Evolutionary conservation across 2,329 filamentous ascomycete species (phyloP).

Genomic region (Colletotrichum sp.): DNA sequence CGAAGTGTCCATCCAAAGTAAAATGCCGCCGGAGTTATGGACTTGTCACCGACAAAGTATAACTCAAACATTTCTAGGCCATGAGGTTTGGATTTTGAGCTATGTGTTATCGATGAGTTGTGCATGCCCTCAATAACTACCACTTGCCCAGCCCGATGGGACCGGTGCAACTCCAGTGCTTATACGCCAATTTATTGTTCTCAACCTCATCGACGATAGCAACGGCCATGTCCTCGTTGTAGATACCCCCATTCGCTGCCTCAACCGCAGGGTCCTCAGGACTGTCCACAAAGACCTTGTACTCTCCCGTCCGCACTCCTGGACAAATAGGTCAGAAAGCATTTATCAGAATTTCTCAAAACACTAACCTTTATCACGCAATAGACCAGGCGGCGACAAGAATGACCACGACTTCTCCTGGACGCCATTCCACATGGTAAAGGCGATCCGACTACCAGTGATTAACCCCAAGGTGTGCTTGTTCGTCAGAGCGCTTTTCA

Average conservation of each 20-base stretch:
- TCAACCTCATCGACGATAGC: neutral
- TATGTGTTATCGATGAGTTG: neutral
- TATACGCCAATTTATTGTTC: neutral
- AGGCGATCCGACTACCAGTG: neutral
- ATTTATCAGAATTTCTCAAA: neutral
- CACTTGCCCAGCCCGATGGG: neutral
- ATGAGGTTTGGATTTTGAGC: neutral
- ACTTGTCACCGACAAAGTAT: neutral
- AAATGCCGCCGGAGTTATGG: neutral
- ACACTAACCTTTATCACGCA: neutral
- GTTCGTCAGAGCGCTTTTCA: neutral
- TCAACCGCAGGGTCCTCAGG: neutral
- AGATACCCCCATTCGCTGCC: neutral
- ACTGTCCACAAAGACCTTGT: neutral
- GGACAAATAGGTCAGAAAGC: neutral
- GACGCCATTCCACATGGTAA: neutral
- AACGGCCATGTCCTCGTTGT: neutral
- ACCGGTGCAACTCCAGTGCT: neutral
- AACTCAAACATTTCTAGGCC: neutral
- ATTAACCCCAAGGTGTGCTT: neutral
- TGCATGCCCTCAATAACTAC: neutral
- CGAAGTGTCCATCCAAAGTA: accelerated
- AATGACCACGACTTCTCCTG: neutral
- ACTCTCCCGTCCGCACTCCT: neutral
- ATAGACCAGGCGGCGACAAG: neutral